These are phyloP conservation scores for Chytridium lagenaria DNA, from an alignment of 371 early-diverging fungal genomes.

Conservation along the genomic window DNA sequence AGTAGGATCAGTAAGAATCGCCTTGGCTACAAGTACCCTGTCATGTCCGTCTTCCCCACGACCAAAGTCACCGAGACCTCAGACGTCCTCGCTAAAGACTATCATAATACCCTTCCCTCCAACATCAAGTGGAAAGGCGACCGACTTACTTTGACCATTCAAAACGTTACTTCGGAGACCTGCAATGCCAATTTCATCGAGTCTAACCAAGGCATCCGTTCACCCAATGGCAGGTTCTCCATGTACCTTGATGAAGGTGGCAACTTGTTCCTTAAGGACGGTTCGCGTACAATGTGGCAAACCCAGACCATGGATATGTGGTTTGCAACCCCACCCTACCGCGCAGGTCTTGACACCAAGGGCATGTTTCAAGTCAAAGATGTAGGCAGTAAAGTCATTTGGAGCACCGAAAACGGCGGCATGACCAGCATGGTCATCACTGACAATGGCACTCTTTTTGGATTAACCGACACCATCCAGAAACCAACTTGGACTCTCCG, in stretches of 20 bases:
- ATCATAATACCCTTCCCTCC: neutral
- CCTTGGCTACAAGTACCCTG: conserved; percentile 23
- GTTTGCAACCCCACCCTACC: conserved; percentile 10
- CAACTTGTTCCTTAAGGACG: conserved; percentile 17
- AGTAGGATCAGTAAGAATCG: neutral
- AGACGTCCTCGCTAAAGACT: neutral
- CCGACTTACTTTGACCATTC: neutral
- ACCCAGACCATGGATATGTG: conserved; percentile 9
- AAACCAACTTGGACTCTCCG: neutral
- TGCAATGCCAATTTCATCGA: neutral
- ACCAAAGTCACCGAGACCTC: neutral
- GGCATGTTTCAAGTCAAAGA: conserved; percentile 13
- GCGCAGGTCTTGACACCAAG: neutral
- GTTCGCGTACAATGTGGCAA: conserved; percentile 11
- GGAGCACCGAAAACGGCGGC: conserved; percentile 8
- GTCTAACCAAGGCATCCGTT: neutral
- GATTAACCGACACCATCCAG: neutral
- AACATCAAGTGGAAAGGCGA: neutral
- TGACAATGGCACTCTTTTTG: neutral
- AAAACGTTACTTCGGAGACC: no score
- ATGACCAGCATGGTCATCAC: neutral
- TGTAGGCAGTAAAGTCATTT: neutral
- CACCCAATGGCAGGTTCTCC: conserved; percentile 15
- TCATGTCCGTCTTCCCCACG: neutral
- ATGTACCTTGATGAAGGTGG: conserved; percentile 1